A percentile compares a stretch with the other conserved stretches of the same genome.
Evolutionary conservation across 1,284 basidiomycete species (phyloP).

Genomic region (Ceratobasidium sp.): DNA sequence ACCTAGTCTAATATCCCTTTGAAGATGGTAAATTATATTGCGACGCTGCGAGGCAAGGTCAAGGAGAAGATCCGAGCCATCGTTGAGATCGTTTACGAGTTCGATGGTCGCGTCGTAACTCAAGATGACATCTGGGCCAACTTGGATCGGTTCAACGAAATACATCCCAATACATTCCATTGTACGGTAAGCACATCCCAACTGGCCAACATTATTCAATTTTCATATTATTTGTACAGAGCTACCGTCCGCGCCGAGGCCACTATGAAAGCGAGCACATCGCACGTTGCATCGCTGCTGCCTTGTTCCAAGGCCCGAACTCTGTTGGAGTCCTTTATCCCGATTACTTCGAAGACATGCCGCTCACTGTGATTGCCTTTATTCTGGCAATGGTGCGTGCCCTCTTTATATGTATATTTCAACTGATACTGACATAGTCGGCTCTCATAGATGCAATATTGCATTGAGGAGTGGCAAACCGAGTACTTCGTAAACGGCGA

Average conservation of each 20-base stretch:
- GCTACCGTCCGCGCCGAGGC: neutral
- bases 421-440: too few relatives aligned
- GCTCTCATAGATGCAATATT: neutral
- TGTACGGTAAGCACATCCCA: neutral
- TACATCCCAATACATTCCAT: conserved; percentile 24
- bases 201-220: too few relatives aligned
- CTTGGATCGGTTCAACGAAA: neutral
- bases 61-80: conserved; percentile 2
- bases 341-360: neutral
- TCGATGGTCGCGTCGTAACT: neutral
- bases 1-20: neutral
- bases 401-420: too few relatives aligned
- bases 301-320: neutral
- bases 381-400: too few relatives aligned
- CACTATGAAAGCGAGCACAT: neutral
- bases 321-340: neutral
- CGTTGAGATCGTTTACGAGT: neutral
- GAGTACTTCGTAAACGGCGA: too few relatives aligned
- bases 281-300: neutral
- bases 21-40: conserved; percentile 21
- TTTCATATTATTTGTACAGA: neutral
- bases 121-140: neutral
- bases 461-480: too few relatives aligned
- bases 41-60: too few relatives aligned
- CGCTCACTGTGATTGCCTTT: neutral